These are phyloP conservation scores for Phytophthora lateralis DNA, from an alignment of 352 stramenopile genomes.

Conservation along the genomic window DNA sequence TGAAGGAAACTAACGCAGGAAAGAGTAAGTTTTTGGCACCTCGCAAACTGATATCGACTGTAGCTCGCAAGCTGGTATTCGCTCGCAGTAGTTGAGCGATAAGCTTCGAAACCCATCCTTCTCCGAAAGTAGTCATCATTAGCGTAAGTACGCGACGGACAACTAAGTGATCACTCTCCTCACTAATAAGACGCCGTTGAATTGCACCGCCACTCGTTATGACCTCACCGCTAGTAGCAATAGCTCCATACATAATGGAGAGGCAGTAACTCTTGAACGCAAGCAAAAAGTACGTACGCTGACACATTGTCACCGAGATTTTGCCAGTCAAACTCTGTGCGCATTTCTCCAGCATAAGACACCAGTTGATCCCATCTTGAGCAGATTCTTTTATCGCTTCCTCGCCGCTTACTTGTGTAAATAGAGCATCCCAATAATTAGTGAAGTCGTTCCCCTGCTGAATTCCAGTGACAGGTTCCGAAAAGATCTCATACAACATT, in stretches of 20 bases:
- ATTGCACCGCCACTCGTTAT: conserved; percentile 42
- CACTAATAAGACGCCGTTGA: conserved; percentile 19
- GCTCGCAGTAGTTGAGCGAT: conserved; percentile 28
- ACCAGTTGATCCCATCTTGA: conserved; percentile 37
- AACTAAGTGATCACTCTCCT: conserved; percentile 22
- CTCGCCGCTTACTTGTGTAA: conserved; percentile 6
- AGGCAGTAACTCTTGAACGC: conserved; percentile 37
- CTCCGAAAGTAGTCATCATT: conserved; percentile 32
- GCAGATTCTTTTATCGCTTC: not conserved
- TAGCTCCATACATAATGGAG: conserved; percentile 21
- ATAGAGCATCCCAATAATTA: conserved; percentile 31
- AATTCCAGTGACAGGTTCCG: not conserved
- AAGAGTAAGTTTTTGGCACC: conserved; percentile 45
- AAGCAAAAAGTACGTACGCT: conserved; percentile 24
- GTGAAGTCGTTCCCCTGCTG: conserved; percentile 13
- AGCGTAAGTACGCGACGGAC: conserved; percentile 29
- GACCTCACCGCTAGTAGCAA: conserved; percentile 36
- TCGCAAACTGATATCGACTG: conserved; percentile 11
- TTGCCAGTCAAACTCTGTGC: conserved; percentile 11
- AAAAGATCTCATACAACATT: conserved; percentile 36
- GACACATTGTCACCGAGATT: not conserved
- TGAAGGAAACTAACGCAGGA: conserved; percentile 35
- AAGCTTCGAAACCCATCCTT: conserved; percentile 32
- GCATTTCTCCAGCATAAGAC: conserved; percentile 33
- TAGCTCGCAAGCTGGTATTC: conserved; percentile 14